Evolutionary conservation across 1,284 basidiomycete genomes (phyloP), one percentile per base, ranked within the genome.

Genomic region (Xanthoconium separans): DNA sequence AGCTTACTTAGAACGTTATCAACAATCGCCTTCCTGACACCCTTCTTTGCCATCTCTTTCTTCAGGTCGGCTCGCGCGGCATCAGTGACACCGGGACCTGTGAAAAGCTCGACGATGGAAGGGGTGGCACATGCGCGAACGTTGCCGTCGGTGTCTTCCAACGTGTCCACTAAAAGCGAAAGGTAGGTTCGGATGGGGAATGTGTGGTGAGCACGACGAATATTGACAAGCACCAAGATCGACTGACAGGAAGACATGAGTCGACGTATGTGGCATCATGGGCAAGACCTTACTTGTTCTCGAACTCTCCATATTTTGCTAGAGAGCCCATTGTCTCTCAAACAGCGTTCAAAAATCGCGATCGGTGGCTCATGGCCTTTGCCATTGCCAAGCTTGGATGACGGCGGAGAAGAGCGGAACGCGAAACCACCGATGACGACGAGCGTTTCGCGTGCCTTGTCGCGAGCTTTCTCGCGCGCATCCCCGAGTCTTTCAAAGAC

Each of bases 21-120:
- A 15, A 86, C 82, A 39, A 95, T 95, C 7, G 86, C 84, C 72
- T 96, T 97, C 44, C 94, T 82, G 34, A 96, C 90, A 46, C 81
- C 82, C 69, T 90, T 89, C 69, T 89, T 91, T 3, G 83, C 73
- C 78, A 99, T 80, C 68, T 95, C 91, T 68, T 92, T 95, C 76
- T 98, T 98, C 50, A 99, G 78, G 68, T 98, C 95, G 1, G 93
- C 83, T 46, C 92, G 87, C 4, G 95, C 96, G 9, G 85, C 87
- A 61, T 95, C 85, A 0, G 89, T 86, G 8, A 93, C 89, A 1
- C 82, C 81, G 1, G 91, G 82, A 12, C 88, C 88, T 0, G 91
- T 85, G 65, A 98, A 95, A 43, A 99, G 80, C 56, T 89, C 84
- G 15, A 97, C 81, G 45, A 95, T 81, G 1, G 93, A 88, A 62